Percentiles rank a stretch among this genome's conserved stretches.
Evolutionary conservation across 345 rosid species (phyloP).

Genomic region (Carallia pectinifolia): DNA sequence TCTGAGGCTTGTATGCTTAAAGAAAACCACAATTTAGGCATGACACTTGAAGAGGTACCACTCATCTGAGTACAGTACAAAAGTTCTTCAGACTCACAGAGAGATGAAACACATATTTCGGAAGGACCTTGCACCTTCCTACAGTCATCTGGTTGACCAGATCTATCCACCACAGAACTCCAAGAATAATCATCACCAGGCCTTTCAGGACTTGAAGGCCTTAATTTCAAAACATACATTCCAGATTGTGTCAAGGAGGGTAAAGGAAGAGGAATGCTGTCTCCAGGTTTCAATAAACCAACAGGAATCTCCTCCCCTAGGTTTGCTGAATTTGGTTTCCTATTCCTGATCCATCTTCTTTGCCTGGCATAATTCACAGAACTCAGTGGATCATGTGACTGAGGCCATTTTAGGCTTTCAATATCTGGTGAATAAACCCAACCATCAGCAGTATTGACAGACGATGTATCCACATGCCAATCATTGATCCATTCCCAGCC

Average conservation of each 20-base stretch:
- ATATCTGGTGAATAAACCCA: slow-evolving; percentile 67
- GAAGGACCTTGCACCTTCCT: slow-evolving; percentile 35
- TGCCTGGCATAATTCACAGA: slow-evolving; percentile 54
- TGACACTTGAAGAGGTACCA: slow-evolving; percentile 59
- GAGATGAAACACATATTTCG: slow-evolving; percentile 68
- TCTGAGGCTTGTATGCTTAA: slow-evolving; percentile 69
- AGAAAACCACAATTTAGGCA: slow-evolving; percentile 72
- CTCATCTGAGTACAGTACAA: slow-evolving; percentile 58
- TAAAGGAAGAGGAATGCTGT: slow-evolving; percentile 67
- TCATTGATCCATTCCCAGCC: slow-evolving; percentile 62
- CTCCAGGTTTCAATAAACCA: slow-evolving; percentile 73
- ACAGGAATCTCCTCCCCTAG: slow-evolving; percentile 49
- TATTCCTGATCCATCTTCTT: slow-evolving; percentile 62
- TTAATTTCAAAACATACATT: slow-evolving; percentile 56
- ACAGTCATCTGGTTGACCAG: slow-evolving; percentile 31
- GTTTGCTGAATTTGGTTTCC: slow-evolving; percentile 34
- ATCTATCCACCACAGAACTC: slow-evolving; percentile 69
- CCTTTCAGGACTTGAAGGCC: slow-evolving; percentile 46
- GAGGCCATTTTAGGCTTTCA: slow-evolving; percentile 57
- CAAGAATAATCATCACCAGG: slow-evolving; percentile 68
- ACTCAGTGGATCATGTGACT: slow-evolving; percentile 41
- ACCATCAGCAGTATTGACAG: slow-evolving; percentile 46
- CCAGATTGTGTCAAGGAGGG: slow-evolving; percentile 59
- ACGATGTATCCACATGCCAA: slow-evolving; percentile 55
- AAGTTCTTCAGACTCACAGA: slow-evolving; percentile 65